Evolutionary conservation across 305 asterid genomes (phyloP), one percentile per base, ranked within the genome.

Genomic region (Fraxinus dipetala): DNA sequence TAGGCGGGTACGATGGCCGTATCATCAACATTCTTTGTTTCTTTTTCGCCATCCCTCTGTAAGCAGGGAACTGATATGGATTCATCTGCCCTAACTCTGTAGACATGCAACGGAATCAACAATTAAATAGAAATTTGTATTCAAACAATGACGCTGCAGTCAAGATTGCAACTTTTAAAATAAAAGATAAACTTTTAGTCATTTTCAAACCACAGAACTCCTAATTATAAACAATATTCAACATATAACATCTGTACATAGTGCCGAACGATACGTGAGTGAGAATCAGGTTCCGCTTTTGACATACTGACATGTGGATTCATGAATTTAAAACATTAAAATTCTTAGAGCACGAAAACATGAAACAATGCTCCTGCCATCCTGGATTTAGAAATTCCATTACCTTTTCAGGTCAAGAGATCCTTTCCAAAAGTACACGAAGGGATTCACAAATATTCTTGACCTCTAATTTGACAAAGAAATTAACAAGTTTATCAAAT

Each of bases 1-100:
- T 51, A 76, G 89, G 84, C 40, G 98, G 98, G 89, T 89, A 95
- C 35, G 8, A 5, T 11, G 99, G 97, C 70, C 97, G 91, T 78
- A 92, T 59, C 92, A 94, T 88, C 87, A 94, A 67, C 82, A 88
- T 86, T 63, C 78, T 74, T 56, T 43, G 54, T 32, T 36, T 80
- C 9, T 40, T 84, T 78, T 35, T 85, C 18, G 18, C 61, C 79
- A 72, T 84, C 80, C 79, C 87, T 76, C 31, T 51, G 72, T 16
- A 1, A 61, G 76, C 85, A 11, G 88, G 80, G 45, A 54, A 24
- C 78, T 94, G 91, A 81, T 89, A 91, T 14, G 87, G 80, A 59
- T 75, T 72, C 6, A 82, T 36, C 91, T 90, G 88, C 75, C n/a
- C 78, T 6, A 61, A 26, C 81, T 88, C 99, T 95, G 87, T 81